Percentiles rank a stretch among this genome's conserved stretches.
Evolutionary conservation across 1,284 basidiomycete species (phyloP).

Genomic region (Ceratobasidium sp.): DNA sequence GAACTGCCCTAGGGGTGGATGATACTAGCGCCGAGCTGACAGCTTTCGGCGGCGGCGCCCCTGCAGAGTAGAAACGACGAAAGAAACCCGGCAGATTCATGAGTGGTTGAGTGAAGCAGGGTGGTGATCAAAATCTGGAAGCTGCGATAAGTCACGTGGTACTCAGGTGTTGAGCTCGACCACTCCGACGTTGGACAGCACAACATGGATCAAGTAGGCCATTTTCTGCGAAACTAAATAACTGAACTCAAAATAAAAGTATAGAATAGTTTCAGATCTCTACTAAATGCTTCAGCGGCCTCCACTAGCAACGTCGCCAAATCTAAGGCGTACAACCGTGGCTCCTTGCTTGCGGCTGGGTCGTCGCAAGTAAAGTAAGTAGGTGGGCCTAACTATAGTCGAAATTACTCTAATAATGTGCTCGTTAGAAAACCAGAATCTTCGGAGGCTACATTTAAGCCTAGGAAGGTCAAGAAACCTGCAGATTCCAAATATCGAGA

Average conservation of each 20-base stretch:
- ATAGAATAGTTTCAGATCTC: slow-evolving; percentile 32
- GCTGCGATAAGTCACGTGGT: slow-evolving; percentile 1
- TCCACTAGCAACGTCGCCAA: slow-evolving; percentile 10
- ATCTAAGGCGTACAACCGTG: slow-evolving; percentile 43
- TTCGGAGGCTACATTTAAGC: slow-evolving; percentile 74
- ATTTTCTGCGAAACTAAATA: not conserved
- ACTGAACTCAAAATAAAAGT: not conserved
- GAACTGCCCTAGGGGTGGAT: slow-evolving; percentile 78
- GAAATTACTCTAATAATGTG: not conserved
- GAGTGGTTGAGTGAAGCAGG: not conserved
- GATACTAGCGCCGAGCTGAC: slow-evolving; percentile 72
- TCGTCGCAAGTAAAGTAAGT: slow-evolving; percentile 30
- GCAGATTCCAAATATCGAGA: slow-evolving; percentile 71
- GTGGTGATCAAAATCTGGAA: slow-evolving; percentile 6
- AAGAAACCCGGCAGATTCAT: slow-evolving; percentile 48
- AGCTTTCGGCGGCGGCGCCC: slow-evolving; percentile 56
- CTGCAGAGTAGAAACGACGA: slow-evolving; percentile 66
- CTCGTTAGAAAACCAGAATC: slow-evolving; percentile 25
- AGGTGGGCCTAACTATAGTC: not conserved
- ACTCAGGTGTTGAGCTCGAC: slow-evolving; percentile 12
- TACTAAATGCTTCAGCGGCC: slow-evolving; percentile 25
- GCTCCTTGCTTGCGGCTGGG: slow-evolving; percentile 33
- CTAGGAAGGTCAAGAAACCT: slow-evolving; percentile 77
- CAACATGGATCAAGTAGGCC: slow-evolving; percentile 25
- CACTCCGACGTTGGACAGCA: not conserved